Percentiles rank a stretch among this genome's conserved stretches.
phyloP scores from a whole-genome alignment of 148 eudicot genomes.

The Vaccinium darrowii region DNA sequence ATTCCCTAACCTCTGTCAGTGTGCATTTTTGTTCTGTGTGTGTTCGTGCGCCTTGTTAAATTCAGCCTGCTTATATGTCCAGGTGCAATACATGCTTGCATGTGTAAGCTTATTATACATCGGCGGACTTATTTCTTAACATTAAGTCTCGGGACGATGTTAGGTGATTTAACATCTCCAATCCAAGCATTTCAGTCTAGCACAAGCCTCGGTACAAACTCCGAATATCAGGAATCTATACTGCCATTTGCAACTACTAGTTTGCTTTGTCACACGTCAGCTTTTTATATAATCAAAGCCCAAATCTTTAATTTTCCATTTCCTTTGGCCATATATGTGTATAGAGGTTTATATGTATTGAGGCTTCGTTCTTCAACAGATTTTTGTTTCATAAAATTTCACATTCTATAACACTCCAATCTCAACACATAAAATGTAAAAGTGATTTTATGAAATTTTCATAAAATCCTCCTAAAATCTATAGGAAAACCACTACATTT shows the following conservation, averaged over 20 bases:
- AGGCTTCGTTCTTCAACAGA: no score
- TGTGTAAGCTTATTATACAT: not conserved
- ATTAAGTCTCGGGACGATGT: not conserved
- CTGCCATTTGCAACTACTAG: not conserved
- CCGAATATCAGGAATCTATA: not conserved
- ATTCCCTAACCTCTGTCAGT: not conserved
- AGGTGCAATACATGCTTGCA: not conserved
- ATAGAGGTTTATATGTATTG: no score
- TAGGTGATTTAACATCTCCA: no score
- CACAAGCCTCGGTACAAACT: not conserved
- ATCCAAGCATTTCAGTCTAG: not conserved
- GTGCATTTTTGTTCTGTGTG: no score
- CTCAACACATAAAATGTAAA: no score
- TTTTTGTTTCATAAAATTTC: no score
- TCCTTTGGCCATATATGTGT: no score
- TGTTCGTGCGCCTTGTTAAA: not conserved
- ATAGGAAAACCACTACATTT: no score
- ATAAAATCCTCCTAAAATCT: no score
- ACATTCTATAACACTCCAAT: no score
- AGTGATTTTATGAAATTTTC: no score
- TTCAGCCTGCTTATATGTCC: not conserved
- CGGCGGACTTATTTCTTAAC: not conserved
- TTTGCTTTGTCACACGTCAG: not conserved
- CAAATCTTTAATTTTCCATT: no score
- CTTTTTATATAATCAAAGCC: not conserved